Evolutionary conservation across 495 filamentous ascomycete genomes (phyloP).

Genomic region (Mycothermus thermophilus): DNA sequence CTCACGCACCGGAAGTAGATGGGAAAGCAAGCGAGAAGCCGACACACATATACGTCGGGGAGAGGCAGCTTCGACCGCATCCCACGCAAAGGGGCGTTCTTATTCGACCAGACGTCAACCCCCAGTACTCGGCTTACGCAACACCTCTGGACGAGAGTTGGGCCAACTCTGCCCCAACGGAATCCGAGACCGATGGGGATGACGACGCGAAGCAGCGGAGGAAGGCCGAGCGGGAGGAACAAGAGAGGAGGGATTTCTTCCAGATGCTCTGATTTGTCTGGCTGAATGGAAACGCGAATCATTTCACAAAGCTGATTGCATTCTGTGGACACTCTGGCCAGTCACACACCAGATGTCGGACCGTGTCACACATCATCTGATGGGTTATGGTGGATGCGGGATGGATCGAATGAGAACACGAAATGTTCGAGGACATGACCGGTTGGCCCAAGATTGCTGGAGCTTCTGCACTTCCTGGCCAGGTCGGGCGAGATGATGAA

Average conservation of each 20-base stretch:
- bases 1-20: not conserved
- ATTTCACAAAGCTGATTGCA: too few species aligned
- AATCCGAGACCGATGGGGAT: not conserved
- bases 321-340: too few species aligned
- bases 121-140: slow-evolving; percentile 10
- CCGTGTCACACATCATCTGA: too few species aligned
- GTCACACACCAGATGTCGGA: too few species aligned
- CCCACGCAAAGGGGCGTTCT: not conserved
- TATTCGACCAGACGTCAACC: slow-evolving; percentile 5
- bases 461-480: too few species aligned
- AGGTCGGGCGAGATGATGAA: too few species aligned
- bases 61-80: not conserved
- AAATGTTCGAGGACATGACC: too few species aligned
- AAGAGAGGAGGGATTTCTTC: slow-evolving; percentile 18
- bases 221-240: slow-evolving; percentile 15
- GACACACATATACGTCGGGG: not conserved
- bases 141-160: slow-evolving; percentile 5
- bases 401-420: too few species aligned
- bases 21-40: slow-evolving; percentile 6
- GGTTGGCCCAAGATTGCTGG: too few species aligned
- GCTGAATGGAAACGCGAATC: not conserved
- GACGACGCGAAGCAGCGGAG: slow-evolving; percentile 1
- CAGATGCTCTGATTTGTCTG: slow-evolving; percentile 15
- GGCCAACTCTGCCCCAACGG: too few species aligned
- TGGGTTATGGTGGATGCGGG: too few species aligned